Base-by-base conservation (phyloP, 495 filamentous ascomycete genomes). In the Baudoinia panamericana region DNA sequence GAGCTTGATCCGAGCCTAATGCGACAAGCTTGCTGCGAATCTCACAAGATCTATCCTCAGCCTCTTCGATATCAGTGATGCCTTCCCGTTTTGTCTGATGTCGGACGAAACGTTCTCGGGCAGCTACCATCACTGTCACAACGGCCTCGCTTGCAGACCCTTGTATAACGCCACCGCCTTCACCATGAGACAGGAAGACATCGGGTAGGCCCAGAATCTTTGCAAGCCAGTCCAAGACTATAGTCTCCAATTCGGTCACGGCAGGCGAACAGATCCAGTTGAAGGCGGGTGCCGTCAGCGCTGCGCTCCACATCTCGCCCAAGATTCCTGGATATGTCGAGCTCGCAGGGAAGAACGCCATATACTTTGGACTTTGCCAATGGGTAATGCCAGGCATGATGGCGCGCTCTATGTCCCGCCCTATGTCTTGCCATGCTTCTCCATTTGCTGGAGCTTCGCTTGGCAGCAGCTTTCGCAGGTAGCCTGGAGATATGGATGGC, bases 211-310 rank as follows among this genome's bases (percentile, higher is more conserved):
- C 71, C 25, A 95, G 59, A 10, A 82, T 63, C 48, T 79, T 71
- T 17, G 78, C 82, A 13, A 96, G 61, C 88, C 88, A 96, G 61
- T 95, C 90, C 46, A 96, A 70, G 23, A 93, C 80, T 31, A 93
- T 75, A 0, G 90, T 95, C 64, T 97, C 90, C 30, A 97, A 69
- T 56, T 97, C 90, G 4, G 90, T 97, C n/a, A 90, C 78, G 15
- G 82, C 90, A 1, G 90, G 90, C 2, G 79, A 85, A 59, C 88
- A 95, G 34, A 95, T 73, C 90, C 90, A 97, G 61, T 95, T 95
- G 69, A 97, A 97, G 7, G 83, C 83, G 9, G 90, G 84, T 2
- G 82, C 82, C 6, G 75, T 87, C 56, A 96, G 85, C 3, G 87
- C 80, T 0, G 83, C 74, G 2, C 74, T 81, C 64, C 94, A 97